phyloP scores from a whole-genome alignment of 805 yeast species.

The Dipodascus albidus region DNA sequence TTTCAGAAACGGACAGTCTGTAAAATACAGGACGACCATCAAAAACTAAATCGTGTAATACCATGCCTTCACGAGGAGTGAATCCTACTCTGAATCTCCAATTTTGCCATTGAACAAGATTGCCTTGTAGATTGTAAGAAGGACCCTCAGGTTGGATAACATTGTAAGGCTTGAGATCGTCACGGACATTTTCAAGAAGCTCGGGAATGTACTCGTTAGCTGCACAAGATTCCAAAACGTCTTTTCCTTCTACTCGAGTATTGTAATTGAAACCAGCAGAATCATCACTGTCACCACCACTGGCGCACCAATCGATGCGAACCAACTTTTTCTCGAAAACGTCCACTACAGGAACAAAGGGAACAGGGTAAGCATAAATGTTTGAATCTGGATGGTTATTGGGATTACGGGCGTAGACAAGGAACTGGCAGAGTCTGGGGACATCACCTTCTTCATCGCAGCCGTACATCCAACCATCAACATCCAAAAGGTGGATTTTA shows the following conservation, averaged over 20 bases:
- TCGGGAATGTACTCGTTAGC: constrained; percentile 35
- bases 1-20: constrained; percentile 64
- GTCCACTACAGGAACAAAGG: constrained; percentile 68
- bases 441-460: constrained; percentile 42
- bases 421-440: constrained; percentile 45
- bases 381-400: constrained; percentile 25
- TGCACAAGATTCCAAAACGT: constrained; percentile 61
- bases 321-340: constrained; percentile 47
- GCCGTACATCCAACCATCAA: constrained; percentile 83
- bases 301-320: constrained; percentile 66
- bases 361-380: constrained; percentile 51
- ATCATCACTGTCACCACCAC: constrained; percentile 51
- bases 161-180: constrained; percentile 61
- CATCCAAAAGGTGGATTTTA: constrained; percentile 31
- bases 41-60: constrained; percentile 57
- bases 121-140: constrained; percentile 44
- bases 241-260: constrained; percentile 48
- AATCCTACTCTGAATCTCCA: constrained; percentile 69
- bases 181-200: constrained; percentile 21
- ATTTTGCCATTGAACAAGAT: constrained; percentile 66
- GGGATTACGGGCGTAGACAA: constrained; percentile 65
- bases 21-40: constrained; percentile 69
- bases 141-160: constrained; percentile 85
- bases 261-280: constrained; percentile 32
- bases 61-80: constrained; percentile 71